Base-by-base conservation (phyloP, 2,329 filamentous ascomycete genomes). In the Penicillium sp. region DNA sequence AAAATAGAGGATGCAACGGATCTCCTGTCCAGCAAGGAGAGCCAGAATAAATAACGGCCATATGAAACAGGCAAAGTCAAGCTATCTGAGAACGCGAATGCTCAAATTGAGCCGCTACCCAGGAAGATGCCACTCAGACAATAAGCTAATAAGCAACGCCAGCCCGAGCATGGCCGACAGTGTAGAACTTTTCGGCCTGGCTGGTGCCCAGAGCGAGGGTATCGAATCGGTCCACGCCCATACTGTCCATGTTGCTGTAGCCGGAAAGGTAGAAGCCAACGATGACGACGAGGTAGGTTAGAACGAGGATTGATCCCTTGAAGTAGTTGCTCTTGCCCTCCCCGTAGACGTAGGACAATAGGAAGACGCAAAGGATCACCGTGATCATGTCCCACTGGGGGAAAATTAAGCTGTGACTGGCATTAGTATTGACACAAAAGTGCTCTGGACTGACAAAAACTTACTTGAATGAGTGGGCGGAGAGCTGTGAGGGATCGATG, bases 321-420 rank as follows among this genome's bases (percentile, higher is more conserved):
- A 98, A 98, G 67, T 98, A 98, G 66, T 98, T 98, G 72, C 89
- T 96, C 78, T 98, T 98, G 27, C 92, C 92, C 68, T 98, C 92
- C 35, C 90, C 86, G 55, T 96, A 94, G 73, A 98, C 90, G 71
- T 96, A 95, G 56, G 88, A 95, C 50, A 98, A 79, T 39, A 98
- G 70, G 70, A 98, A 95, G 12, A 98, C 88, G 56, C 90, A 95
- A 11, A 98, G 62, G 42, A 96, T 95, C 11, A 96, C 87, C 0
- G 86, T 95, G 9, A 96, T 82, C 86, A 98, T 93, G 62, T 98
- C 92, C 90, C 90, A 98, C 64, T 98, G 92, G 1, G 92, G 92
- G 69, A 98, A 96, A 30, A 96, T 86, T 22, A 98, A 76, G 23
- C 80, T 85, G 31, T 27, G 17, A 13, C 6, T 4, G 2, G 25